Percentiles rank a stretch among this genome's conserved stretches.
Conservation (phyloP, 208 protist genomes). For the Wallacemonas rigidus region DNA sequence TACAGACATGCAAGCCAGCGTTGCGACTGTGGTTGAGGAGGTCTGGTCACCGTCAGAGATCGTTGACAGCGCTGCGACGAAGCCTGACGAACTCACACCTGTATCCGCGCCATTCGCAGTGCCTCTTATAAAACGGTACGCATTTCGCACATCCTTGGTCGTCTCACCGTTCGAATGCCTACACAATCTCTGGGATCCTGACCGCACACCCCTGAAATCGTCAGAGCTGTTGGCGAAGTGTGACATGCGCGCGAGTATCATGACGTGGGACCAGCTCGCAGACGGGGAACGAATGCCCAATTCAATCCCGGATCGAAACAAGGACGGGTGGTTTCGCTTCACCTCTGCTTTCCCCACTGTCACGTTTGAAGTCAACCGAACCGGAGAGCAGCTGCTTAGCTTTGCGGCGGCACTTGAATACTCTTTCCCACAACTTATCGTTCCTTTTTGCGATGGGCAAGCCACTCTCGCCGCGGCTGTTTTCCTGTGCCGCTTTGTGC, state of each 20-base stretch:
- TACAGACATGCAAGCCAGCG: constrained; percentile 17
- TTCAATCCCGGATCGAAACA: constrained; percentile 15
- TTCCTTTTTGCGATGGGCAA: constrained; percentile 21
- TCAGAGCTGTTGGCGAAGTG: constrained; percentile 8
- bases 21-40: constrained; percentile 23
- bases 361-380: constrained; percentile 35
- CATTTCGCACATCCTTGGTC: constrained; percentile 21
- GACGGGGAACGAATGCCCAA: background rate
- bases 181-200: constrained; percentile 22
- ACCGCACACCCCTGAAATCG: constrained; percentile 6
- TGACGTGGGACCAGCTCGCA: constrained; percentile 11
- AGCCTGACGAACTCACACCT: constrained; percentile 15
- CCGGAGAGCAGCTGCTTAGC: constrained; percentile 24
- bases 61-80: constrained; percentile 10
- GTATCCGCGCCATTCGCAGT: constrained; percentile 13
- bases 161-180: constrained; percentile 24
- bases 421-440: constrained; percentile 51
- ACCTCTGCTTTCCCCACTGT: constrained; percentile 16
- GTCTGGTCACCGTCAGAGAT: constrained; percentile 31
- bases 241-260: background rate
- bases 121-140: background rate
- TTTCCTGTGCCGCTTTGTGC: constrained; percentile 28
- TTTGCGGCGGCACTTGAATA: constrained; percentile 33
- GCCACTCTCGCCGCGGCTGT: constrained; percentile 17
- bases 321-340: constrained; percentile 23